phyloP scores from a whole-genome alignment of 805 yeast genomes.

The Yarrowia phangngaensis region DNA sequence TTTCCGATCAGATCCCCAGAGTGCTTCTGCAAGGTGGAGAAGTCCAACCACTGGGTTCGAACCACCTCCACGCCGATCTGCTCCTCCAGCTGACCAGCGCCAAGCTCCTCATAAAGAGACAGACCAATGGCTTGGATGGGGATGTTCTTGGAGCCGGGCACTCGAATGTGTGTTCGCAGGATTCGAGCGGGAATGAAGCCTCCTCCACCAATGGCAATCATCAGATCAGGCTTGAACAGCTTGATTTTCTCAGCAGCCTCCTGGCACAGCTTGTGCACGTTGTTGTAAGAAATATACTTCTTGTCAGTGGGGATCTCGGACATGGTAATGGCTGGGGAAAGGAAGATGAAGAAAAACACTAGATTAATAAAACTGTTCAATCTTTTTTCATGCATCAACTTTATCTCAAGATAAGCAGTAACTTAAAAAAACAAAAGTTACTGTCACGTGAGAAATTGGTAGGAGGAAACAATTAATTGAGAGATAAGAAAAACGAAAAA shows the following conservation, averaged over 20 bases:
- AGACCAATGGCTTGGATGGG: conserved; percentile 93
- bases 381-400: too few relatives aligned
- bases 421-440: too few relatives aligned
- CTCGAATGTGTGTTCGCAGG: conserved; percentile 85
- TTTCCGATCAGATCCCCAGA: conserved; percentile 77
- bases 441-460: too few relatives aligned
- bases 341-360: not conserved
- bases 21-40: conserved; percentile 64
- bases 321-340: not conserved
- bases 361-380: not conserved
- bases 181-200: conserved; percentile 98
- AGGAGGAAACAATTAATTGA: too few relatives aligned
- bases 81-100: conserved; percentile 48
- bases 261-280: conserved; percentile 79
- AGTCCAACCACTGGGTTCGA: conserved; percentile 88
- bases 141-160: conserved; percentile 80
- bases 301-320: conserved; percentile 37
- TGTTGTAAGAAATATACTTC: conserved; percentile 67
- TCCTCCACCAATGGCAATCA: conserved; percentile 94
- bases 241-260: conserved; percentile 54
- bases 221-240: conserved; percentile 76
- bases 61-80: conserved; percentile 73
- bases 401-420: too few relatives aligned
- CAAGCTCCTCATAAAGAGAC: conserved; percentile 82
- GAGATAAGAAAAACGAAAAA: too few relatives aligned